Evolutionary conservation across 441 rosid species (phyloP).

Genomic region (Kokia cookei): DNA sequence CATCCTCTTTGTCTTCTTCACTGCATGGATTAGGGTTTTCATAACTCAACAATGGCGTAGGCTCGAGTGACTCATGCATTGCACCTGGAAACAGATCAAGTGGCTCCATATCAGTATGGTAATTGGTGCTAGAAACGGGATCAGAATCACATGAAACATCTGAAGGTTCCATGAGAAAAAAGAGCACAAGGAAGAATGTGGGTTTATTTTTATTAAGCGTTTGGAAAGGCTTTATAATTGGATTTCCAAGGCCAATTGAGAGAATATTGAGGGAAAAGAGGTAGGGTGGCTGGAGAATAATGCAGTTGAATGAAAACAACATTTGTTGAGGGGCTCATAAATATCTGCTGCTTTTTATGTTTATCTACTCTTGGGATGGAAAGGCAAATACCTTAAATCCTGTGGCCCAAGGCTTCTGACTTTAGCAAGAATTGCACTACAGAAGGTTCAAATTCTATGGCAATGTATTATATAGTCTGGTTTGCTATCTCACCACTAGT

Average conservation of each 20-base stretch:
- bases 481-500: constrained; percentile 20
- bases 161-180: constrained; percentile 25
- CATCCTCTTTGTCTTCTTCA: constrained; percentile 37
- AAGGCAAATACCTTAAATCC: constrained; percentile 51
- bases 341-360: constrained; percentile 47
- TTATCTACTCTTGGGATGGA: constrained; percentile 43
- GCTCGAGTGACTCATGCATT: constrained; percentile 14
- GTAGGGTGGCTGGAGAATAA: constrained; percentile 60
- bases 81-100: constrained; percentile 45
- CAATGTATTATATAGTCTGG: constrained; percentile 26
- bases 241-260: constrained; percentile 10
- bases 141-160: constrained; percentile 20
- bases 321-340: constrained; percentile 45
- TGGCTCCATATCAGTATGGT: constrained; percentile 25
- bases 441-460: constrained; percentile 48
- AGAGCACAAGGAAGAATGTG: neutral
- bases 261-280: constrained; percentile 13
- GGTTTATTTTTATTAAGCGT: neutral
- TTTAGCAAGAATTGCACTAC: constrained; percentile 42
- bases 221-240: constrained; percentile 20
- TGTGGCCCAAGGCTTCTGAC: constrained; percentile 47
- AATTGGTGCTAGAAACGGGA: constrained; percentile 19
- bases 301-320: constrained; percentile 72
- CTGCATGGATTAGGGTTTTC: constrained; percentile 23
- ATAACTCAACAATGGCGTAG: constrained; percentile 32